A percentile compares a stretch with the other conserved stretches of the same genome.
Evolutionary conservation across 176 grass and related monocot genomes (phyloP).

Genomic region (Tuctoria greenei): DNA sequence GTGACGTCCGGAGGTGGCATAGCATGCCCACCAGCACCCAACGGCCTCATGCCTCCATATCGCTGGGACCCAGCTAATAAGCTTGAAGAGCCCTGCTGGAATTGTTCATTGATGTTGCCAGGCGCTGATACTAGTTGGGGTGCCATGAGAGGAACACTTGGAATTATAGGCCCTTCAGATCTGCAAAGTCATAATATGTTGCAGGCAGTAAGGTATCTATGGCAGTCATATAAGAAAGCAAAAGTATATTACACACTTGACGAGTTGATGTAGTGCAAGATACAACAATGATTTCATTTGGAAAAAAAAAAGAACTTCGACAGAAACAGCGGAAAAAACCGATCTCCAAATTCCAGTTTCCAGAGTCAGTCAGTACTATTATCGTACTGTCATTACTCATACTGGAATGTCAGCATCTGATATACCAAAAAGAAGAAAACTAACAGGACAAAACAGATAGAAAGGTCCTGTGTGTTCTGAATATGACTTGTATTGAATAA

Average conservation of each 20-base stretch:
- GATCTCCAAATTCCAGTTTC: no score
- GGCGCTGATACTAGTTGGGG: constrained; percentile 48
- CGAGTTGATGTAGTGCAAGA: no score
- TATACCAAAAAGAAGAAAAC: background rate
- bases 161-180: constrained; percentile 49
- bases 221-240: background rate
- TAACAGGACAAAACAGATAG: background rate
- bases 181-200: constrained; percentile 41
- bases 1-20: constrained; percentile 7
- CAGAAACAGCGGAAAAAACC: background rate
- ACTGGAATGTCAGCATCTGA: background rate
- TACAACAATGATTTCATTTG: constrained; percentile 8
- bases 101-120: constrained; percentile 47
- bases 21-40: constrained; percentile 22
- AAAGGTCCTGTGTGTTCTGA: no score
- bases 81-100: constrained; percentile 43
- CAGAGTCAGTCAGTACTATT: no score
- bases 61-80: background rate
- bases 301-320: background rate
- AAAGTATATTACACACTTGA: background rate
- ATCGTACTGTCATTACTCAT: no score
- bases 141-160: constrained; percentile 43
- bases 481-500: no score
- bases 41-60: constrained; percentile 16
- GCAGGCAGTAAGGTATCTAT: background rate